Conservation (phyloP, 2,329 filamentous ascomycete genomes). For the Biscogniauxia mediterranea region DNA sequence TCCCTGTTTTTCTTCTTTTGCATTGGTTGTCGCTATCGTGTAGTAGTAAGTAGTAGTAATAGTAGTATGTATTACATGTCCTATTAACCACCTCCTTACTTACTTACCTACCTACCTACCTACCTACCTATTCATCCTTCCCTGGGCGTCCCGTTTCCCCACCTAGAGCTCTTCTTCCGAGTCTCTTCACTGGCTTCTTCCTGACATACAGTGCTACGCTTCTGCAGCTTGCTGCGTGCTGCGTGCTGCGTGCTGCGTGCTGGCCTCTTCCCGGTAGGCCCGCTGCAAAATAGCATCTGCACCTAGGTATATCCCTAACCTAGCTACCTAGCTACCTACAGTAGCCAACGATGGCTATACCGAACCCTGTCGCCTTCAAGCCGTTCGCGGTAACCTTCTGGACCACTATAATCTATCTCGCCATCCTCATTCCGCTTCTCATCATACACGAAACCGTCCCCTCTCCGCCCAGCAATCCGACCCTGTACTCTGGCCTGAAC, state of each 20-base stretch:
- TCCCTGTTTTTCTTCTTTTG: not conserved
- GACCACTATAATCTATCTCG: conserved; percentile 73
- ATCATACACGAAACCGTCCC: conserved; percentile 77
- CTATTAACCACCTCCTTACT: not conserved
- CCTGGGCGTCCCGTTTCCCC: conserved; percentile 22
- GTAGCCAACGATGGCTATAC: conserved; percentile 25
- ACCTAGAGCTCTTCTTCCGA: conserved; percentile 21
- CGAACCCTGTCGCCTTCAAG: conserved; percentile 71
- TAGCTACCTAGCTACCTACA: too few relatives aligned
- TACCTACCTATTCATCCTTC: conserved; percentile 2
- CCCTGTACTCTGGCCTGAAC: conserved; percentile 64
- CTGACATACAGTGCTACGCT: conserved; percentile 3
- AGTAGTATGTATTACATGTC: conserved; percentile 10
- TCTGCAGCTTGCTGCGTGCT: conserved; percentile 14
- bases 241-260: conserved; percentile 14
- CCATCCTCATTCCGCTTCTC: conserved; percentile 69
- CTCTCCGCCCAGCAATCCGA: conserved; percentile 54
- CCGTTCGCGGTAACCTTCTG: conserved; percentile 80
- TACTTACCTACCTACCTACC: not conserved
- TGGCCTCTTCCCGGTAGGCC: conserved; percentile 14
- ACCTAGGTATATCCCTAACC: conserved; percentile 1
- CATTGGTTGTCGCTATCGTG: conserved; percentile 1
- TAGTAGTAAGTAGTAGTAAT: not conserved
- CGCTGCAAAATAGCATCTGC: not conserved
- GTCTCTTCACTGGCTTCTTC: conserved; percentile 15